Base-by-base conservation (phyloP, 2,329 filamentous ascomycete species). In the Exophiala sp. region DNA sequence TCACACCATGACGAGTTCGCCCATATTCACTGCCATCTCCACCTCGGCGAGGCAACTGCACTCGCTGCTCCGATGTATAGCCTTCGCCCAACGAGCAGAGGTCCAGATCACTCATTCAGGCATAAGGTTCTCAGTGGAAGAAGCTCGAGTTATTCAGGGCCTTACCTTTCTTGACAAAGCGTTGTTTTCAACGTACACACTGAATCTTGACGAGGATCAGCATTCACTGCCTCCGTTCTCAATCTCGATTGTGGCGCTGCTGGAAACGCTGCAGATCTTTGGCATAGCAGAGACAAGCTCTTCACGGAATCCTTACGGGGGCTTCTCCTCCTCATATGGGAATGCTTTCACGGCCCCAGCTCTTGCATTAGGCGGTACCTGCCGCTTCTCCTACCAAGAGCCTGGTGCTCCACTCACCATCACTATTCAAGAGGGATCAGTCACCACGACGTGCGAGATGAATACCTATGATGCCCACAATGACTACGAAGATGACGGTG, bases 231-330 rank as follows among this genome's bases (percentile, higher is more conserved):
- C 87, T 6, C 80, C 78, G 44, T 98, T 98, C 65, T 85, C 94
- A 64, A 84, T 97, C 57, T 93, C 89, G 1, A 79, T 98, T 7
- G 77, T 84, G 3, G 87, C 91, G 14, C 78, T 98, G 2, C 80
- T 98, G 46, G 93, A 97, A 70, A 95, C 91, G 0, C 77, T 98
- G 6, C 91, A 96, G 63, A 97, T 98, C 43, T 95, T 98, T 63
- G 88, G 88, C 43, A 80, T 90, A 39, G 85, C 87, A 58, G 75
- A 81, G 11, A 73, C 79, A 4, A 59, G 74, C 72, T 78, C 56
- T 72, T 77, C 64, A n/a, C 61, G 55, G 40, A 61, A 60, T 32
- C 47, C 51, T 29, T 51, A 59, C 38, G 55, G 54, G 18, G 59
- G 57, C 30, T 58, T 62, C 42, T 72, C 70, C 18, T 72, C 73